These are phyloP conservation scores for Vigna trinervia DNA, from an alignment of 306 rosid species.

Conservation along the genomic window DNA sequence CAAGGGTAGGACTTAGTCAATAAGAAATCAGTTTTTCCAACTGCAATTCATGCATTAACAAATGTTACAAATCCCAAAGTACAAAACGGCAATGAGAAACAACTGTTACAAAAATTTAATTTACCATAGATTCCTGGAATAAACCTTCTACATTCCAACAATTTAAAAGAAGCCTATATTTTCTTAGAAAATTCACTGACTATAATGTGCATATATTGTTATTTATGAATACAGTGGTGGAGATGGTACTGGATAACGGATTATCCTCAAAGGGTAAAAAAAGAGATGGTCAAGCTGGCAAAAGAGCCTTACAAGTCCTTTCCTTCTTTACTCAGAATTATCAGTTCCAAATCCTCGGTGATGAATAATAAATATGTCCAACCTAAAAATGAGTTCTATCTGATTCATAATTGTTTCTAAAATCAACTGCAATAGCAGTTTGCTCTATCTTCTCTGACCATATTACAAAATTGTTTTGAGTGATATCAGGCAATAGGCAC, in stretches of 20 bases:
- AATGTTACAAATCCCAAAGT: background rate
- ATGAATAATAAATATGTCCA: background rate
- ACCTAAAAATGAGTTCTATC: background rate
- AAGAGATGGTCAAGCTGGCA: background rate
- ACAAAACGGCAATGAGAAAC: background rate
- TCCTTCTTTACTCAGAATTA: background rate
- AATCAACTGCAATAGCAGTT: background rate
- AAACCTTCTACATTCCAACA: background rate
- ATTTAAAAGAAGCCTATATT: background rate
- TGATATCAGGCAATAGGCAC: conserved; percentile 21
- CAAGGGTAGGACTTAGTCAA: background rate
- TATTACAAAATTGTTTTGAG: background rate
- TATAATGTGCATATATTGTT: background rate
- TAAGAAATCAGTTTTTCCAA: background rate
- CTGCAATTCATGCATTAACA: background rate
- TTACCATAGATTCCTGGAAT: background rate
- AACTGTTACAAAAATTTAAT: background rate
- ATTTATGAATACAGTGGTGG: background rate
- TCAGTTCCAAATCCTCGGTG: background rate
- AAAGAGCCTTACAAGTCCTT: background rate
- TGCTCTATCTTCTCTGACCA: background rate
- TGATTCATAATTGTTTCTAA: background rate
- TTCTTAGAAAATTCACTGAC: background rate
- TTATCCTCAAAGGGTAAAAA: background rate
- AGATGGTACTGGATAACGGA: background rate